Evolutionary conservation across 176 grass and related monocot genomes (phyloP).

Genomic region (Juncus effusus): DNA sequence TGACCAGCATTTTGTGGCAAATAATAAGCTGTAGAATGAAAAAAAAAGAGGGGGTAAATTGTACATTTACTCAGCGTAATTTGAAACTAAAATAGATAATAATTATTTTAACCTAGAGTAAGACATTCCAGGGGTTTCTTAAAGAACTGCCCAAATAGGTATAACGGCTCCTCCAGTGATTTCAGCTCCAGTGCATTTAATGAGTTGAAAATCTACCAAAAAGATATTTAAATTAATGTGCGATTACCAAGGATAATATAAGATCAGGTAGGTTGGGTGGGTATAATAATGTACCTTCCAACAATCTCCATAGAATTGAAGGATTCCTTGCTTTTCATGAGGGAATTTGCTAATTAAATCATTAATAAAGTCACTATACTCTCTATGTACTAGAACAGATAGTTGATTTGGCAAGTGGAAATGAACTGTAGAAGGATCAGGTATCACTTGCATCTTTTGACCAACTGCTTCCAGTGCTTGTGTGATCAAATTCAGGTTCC

Average conservation of each 20-base stretch:
- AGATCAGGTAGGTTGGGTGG: too few species aligned
- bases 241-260: not conserved
- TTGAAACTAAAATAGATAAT: constrained; percentile 2
- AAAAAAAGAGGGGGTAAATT: constrained; percentile 2
- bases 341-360: constrained; percentile 76
- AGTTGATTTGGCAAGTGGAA: constrained; percentile 77
- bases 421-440: constrained; percentile 77
- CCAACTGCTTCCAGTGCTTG: constrained; percentile 72
- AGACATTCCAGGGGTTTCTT: constrained; percentile 91
- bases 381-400: constrained; percentile 70
- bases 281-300: constrained; percentile 57
- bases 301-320: constrained; percentile 71
- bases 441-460: constrained; percentile 81
- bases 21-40: constrained; percentile 71
- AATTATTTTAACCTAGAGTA: constrained; percentile 55
- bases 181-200: constrained; percentile 90
- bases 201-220: constrained; percentile 70
- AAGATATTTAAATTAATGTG: not conserved
- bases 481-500: constrained; percentile 94
- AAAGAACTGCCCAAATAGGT: constrained; percentile 90
- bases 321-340: constrained; percentile 78
- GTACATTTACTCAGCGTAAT: not conserved
- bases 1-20: constrained; percentile 87
- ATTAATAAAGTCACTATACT: constrained; percentile 55
- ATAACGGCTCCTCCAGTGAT: constrained; percentile 87